These are phyloP conservation scores for Sclerotinia minor DNA, from an alignment of 2,329 filamentous ascomycete species.

Conservation along the genomic window DNA sequence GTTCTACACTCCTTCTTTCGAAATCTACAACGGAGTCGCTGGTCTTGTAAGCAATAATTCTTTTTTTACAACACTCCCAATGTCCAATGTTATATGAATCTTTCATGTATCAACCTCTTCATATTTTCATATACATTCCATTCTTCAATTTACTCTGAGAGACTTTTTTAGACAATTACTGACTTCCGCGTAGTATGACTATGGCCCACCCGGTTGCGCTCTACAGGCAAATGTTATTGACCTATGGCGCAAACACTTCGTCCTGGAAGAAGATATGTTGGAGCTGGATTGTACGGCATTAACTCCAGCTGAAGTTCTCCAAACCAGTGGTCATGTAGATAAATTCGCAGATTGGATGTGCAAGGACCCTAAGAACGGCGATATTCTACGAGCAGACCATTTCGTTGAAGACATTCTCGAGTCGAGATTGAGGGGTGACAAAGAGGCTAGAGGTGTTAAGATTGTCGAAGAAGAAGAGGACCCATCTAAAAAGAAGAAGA, in stretches of 20 bases:
- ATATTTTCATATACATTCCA: neutral
- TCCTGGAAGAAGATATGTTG: slow-evolving; percentile 72
- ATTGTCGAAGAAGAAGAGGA: slow-evolving; percentile 74
- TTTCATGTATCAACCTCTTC: neutral
- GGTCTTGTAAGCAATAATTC: slow-evolving; percentile 63
- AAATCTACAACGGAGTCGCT: slow-evolving; percentile 87
- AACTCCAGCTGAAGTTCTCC: slow-evolving; percentile 89
- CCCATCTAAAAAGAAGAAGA: slow-evolving; percentile 81
- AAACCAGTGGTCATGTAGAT: slow-evolving; percentile 95
- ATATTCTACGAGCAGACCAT: slow-evolving; percentile 95
- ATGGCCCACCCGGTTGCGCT: slow-evolving; percentile 59
- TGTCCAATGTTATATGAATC: neutral
- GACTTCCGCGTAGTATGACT: slow-evolving; percentile 11
- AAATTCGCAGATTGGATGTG: slow-evolving; percentile 97
- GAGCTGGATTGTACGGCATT: slow-evolving; percentile 84
- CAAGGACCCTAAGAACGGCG: slow-evolving; percentile 96
- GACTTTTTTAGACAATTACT: neutral
- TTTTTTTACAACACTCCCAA: neutral
- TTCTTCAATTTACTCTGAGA: neutral
- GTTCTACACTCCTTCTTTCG: slow-evolving; percentile 95
- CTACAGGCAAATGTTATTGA: slow-evolving; percentile 70
- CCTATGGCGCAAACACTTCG: slow-evolving; percentile 73
- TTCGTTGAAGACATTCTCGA: slow-evolving; percentile 94
- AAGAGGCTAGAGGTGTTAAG: slow-evolving; percentile 84
- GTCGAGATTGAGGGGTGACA: slow-evolving; percentile 81